These are phyloP conservation scores for Dendrobium chrysotoxum DNA, from an alignment of 106 monocot genomes.

Conservation along the genomic window DNA sequence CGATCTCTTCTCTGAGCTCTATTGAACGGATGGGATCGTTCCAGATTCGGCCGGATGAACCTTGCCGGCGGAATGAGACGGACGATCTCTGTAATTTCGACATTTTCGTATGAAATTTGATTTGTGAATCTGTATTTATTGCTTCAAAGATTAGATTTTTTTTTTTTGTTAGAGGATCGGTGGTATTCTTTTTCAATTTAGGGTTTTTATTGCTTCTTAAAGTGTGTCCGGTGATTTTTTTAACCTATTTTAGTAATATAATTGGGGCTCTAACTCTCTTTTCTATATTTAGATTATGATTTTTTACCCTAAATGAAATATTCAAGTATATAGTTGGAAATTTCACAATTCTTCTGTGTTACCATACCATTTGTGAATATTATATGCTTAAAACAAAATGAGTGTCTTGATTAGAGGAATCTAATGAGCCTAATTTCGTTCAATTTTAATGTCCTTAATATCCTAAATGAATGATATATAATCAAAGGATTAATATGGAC, in stretches of 20 bases:
- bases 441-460: too few relatives aligned
- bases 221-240: background rate
- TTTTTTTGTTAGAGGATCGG: background rate
- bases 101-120: background rate
- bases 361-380: too few relatives aligned
- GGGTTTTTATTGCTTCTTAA: background rate
- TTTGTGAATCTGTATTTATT: background rate
- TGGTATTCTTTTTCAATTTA: background rate
- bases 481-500: too few relatives aligned
- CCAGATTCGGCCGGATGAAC: conserved; percentile 15
- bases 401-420: too few relatives aligned
- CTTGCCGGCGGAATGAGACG: conserved; percentile 15
- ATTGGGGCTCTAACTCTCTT: background rate
- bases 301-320: too few relatives aligned
- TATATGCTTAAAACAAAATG: too few relatives aligned
- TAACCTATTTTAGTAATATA: background rate
- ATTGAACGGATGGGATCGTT: background rate
- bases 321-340: too few relatives aligned
- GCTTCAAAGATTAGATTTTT: background rate
- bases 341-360: too few relatives aligned
- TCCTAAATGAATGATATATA: too few relatives aligned
- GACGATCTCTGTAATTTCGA: conserved; percentile 11
- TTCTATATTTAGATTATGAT: background rate
- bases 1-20: background rate
- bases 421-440: too few relatives aligned